Evolutionary conservation across 805 yeast species (phyloP).

Genomic region (Ogataea polymorpha): DNA sequence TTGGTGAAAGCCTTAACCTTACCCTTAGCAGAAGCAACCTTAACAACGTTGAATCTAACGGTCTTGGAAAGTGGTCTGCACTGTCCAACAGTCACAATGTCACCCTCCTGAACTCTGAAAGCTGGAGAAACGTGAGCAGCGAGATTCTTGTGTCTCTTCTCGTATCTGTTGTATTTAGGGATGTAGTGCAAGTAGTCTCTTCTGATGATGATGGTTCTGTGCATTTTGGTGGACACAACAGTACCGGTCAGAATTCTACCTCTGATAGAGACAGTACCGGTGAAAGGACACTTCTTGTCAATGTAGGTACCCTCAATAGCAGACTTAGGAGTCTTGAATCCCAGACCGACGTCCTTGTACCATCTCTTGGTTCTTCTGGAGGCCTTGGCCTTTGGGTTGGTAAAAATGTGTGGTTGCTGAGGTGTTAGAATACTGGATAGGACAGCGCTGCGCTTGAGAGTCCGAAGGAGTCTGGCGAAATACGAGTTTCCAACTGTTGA

Average conservation of each 20-base stretch:
- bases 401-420: constrained; percentile 99
- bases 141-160: constrained; percentile 99
- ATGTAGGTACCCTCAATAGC: constrained; percentile 99
- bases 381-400: constrained; percentile 99
- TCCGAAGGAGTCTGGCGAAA: too few species aligned
- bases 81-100: constrained; percentile 98
- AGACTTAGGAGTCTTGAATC: constrained; percentile 99
- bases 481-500: background rate
- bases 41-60: constrained; percentile 98
- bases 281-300: constrained; percentile 99
- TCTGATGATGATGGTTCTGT: constrained; percentile 99
- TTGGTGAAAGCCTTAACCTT: constrained; percentile 94
- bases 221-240: constrained; percentile 99
- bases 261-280: constrained; percentile 95
- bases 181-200: constrained; percentile 99
- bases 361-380: constrained; percentile 99
- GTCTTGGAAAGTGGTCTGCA: constrained; percentile 99
- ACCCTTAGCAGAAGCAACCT: constrained; percentile 86
- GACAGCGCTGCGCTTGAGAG: background rate
- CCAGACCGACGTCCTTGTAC: constrained; percentile 99
- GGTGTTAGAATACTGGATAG: constrained; percentile 12
- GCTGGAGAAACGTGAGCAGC: constrained; percentile 99
- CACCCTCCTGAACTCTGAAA: constrained; percentile 99
- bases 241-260: constrained; percentile 99
- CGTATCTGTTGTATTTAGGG: constrained; percentile 99